These are phyloP conservation scores for Citrus glauca DNA, from an alignment of 345 rosid species.

Conservation along the genomic window DNA sequence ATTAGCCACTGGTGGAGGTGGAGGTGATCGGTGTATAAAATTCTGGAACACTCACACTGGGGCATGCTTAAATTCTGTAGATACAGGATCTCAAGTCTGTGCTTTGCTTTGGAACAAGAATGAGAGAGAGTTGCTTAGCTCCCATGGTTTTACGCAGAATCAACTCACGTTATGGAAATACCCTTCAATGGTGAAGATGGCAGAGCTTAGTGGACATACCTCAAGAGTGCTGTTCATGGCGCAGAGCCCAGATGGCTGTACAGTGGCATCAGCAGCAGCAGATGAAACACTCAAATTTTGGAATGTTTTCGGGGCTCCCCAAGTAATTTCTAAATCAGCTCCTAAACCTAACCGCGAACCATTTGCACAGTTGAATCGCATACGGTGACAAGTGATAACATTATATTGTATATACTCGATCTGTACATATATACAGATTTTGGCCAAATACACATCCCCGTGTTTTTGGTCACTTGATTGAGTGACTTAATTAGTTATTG, in stretches of 20 bases:
- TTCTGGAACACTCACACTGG: conserved; percentile 54
- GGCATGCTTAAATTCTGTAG: conserved; percentile 48
- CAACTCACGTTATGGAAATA: conserved; percentile 50
- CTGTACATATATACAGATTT: too few species aligned
- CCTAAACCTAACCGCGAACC: conserved; percentile 46
- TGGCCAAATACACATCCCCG: too few species aligned
- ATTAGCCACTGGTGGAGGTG: conserved; percentile 58
- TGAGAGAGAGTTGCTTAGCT: conserved; percentile 49
- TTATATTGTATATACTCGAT: too few species aligned
- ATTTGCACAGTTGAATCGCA: conserved; percentile 41
- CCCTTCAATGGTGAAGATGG: conserved; percentile 50
- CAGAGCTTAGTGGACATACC: conserved; percentile 43
- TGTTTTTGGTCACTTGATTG: too few species aligned
- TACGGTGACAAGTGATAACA: conserved; percentile 20
- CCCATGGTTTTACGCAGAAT: conserved; percentile 47
- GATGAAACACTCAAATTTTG: conserved; percentile 62
- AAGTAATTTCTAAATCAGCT: conserved; percentile 40
- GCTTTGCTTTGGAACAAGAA: conserved; percentile 50
- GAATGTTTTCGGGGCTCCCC: conserved; percentile 62
- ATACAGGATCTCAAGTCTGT: conserved; percentile 50
- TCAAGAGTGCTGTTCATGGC: conserved; percentile 56
- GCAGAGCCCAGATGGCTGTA: conserved; percentile 62
- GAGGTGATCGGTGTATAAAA: conserved; percentile 41
- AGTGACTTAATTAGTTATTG: too few species aligned
- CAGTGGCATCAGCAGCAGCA: conserved; percentile 66